Base-by-base conservation (phyloP, 2,329 filamentous ascomycete species). In the Lecanicillium sp. region DNA sequence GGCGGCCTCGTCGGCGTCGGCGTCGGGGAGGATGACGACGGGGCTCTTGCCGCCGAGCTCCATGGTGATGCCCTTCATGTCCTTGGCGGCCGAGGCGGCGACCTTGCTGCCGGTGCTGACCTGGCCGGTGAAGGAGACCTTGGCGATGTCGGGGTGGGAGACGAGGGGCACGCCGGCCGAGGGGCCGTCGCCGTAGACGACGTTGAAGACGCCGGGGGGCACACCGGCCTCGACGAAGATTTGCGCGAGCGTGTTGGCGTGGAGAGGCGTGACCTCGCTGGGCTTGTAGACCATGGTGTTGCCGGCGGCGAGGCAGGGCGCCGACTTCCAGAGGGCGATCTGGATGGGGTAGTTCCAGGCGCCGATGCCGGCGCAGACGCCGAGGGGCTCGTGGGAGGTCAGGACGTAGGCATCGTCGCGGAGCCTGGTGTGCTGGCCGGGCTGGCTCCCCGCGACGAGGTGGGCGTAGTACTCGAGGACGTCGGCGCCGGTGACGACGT, bases 341-440 rank as follows among this genome's bases (percentile, higher is more conserved):
- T 94, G 88, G 54, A 94, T 86, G 11, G 89, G 89, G 62, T 94
- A 94, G 67, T 94, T 94, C 88, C 88, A 94, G 12, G 89, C 89
- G 48, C 88, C 89, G 55, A 94, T 94, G 49, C 87, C 89, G 12
- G 79, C 89, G 63, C 88, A 94, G 12, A 93, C 87, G 21, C 89
- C 89, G 15, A 94, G 71, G 5, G 89, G 77, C 56, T 87, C 85
- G 63, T 93, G 91, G 60, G 81, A 84, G 10, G 86, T 90, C 66
- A 90, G 89, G 30, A 93, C 81, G 78, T 84, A 90, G 4, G 88
- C 87, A 55, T 88, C 83, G 43, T 82, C 74, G 32, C 89, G 77
- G 35, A 94, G 72, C 48, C 83, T 80, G 40, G 83, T 83, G 17
- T 86, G 85, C 66, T 91, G 87, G 50, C 88, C 88, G 58, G 91